These are phyloP conservation scores for Lecanicillium sp. DNA, from an alignment of 2,329 filamentous ascomycete species.

Conservation along the genomic window DNA sequence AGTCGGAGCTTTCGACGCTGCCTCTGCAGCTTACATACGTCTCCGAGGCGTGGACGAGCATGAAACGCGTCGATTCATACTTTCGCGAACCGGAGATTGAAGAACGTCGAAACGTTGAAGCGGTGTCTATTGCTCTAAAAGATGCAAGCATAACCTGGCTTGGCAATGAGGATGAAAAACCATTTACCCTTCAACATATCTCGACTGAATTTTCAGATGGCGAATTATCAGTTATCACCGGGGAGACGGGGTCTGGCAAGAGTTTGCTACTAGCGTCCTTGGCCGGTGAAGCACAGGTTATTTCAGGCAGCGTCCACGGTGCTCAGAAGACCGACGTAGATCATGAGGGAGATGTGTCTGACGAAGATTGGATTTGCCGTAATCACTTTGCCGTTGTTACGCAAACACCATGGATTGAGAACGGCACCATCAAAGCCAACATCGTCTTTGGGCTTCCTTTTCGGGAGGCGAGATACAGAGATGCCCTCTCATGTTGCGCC, in stretches of 20 bases:
- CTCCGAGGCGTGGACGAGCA: constrained; percentile 3
- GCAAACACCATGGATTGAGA: constrained; percentile 73
- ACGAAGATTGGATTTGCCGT: not conserved
- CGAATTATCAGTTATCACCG: constrained; percentile 5
- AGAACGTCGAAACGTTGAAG: not conserved
- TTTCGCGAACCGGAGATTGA: constrained; percentile 1
- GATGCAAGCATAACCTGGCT: not conserved
- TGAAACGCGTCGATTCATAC: constrained; percentile 4
- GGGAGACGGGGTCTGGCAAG: constrained; percentile 8
- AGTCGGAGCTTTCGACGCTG: constrained; percentile 4
- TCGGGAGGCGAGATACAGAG: not conserved
- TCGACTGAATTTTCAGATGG: constrained; percentile 4
- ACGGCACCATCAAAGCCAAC: constrained; percentile 63
- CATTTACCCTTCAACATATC: constrained; percentile 5
- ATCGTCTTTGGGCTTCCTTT: constrained; percentile 63
- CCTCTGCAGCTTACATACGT: constrained; percentile 2
- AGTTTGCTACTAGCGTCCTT: constrained; percentile 7
- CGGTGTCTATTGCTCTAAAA: not conserved
- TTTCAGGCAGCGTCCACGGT: constrained; percentile 4
- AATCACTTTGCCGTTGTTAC: constrained; percentile 21
- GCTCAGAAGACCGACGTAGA: not conserved
- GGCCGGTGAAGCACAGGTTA: constrained; percentile 4
- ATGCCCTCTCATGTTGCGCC: constrained; percentile 43
- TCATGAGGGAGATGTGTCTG: not conserved
- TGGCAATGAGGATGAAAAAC: not conserved